Evolutionary conservation across 2,329 filamentous ascomycete species (phyloP).

Genomic region (Ciborinia camelliae): DNA sequence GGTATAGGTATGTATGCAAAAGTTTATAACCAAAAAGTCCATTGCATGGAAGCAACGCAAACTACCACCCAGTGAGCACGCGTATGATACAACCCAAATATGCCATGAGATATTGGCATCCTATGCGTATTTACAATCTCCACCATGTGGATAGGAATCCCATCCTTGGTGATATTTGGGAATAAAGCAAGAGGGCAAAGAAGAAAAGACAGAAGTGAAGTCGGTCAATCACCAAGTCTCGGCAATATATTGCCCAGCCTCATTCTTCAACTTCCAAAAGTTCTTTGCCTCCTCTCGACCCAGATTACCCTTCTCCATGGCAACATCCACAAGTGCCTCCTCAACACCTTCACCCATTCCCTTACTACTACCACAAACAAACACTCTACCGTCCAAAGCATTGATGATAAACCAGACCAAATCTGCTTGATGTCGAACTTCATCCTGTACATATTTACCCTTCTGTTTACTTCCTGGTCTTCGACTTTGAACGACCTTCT

Average conservation of each 20-base stretch:
- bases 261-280: constrained; percentile 91
- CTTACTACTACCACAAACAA: constrained; percentile 91
- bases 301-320: constrained; percentile 88
- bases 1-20: too few species aligned
- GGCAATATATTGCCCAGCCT: constrained; percentile 91
- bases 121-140: background rate
- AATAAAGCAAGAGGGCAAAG: background rate
- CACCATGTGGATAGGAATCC: background rate
- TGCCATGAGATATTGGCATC: background rate
- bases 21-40: background rate
- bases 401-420: constrained; percentile 99
- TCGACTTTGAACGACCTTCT: constrained; percentile 74
- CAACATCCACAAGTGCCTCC: constrained; percentile 79
- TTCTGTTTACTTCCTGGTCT: constrained; percentile 52
- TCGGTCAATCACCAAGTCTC: constrained; percentile 61
- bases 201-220: background rate
- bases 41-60: background rate
- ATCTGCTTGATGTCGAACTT: constrained; percentile 85
- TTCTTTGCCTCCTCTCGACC: constrained; percentile 75
- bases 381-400: constrained; percentile 89
- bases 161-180: background rate
- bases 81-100: background rate
- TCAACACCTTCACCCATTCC: constrained; percentile 98
- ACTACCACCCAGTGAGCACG: background rate
- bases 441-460: constrained; percentile 92